phyloP scores from a whole-genome alignment of 2,329 filamentous ascomycete species.

The Fusarium sp. region DNA sequence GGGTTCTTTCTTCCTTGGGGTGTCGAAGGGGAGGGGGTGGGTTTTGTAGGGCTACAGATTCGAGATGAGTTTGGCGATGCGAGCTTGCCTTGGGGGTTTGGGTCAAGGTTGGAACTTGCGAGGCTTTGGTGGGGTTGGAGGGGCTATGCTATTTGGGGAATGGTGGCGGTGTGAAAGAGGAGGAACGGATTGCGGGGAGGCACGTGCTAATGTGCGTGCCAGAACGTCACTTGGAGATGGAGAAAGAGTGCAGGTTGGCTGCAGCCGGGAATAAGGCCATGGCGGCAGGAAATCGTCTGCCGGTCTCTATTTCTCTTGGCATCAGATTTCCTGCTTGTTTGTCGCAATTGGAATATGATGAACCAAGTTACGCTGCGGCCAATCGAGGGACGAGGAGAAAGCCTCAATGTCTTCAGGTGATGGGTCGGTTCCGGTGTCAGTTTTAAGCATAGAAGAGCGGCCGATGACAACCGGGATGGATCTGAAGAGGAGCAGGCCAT shows the following conservation, averaged over 20 bases:
- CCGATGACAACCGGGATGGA: not conserved
- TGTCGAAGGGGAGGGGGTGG: slow-evolving; percentile 1
- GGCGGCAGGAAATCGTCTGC: not conserved
- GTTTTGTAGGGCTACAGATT: slow-evolving; percentile 4
- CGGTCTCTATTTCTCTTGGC: not conserved
- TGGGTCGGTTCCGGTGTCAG: not conserved
- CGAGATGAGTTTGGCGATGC: slow-evolving; percentile 17
- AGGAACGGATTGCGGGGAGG: not conserved
- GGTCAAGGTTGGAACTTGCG: slow-evolving; percentile 35
- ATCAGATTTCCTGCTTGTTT: not conserved
- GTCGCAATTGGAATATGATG: not conserved
- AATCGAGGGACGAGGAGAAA: slow-evolving; percentile 8
- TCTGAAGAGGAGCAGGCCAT: not conserved
- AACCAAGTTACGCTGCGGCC: slow-evolving; percentile 14
- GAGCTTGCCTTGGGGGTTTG: slow-evolving; percentile 20
- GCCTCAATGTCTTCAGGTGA: not conserved
- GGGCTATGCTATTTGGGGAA: slow-evolving; percentile 13
- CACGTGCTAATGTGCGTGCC: not conserved
- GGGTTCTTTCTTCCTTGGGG: slow-evolving; percentile 20
- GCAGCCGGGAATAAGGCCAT: slow-evolving; percentile 4
- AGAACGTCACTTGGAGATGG: not conserved
- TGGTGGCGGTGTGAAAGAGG: not conserved
- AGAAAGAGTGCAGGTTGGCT: not conserved
- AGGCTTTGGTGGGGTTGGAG: slow-evolving; percentile 34
- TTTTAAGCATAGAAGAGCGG: not conserved